phyloP scores from a whole-genome alignment of 768 basidiomycete genomes.

The Hortiboletus flavorubellus region DNA sequence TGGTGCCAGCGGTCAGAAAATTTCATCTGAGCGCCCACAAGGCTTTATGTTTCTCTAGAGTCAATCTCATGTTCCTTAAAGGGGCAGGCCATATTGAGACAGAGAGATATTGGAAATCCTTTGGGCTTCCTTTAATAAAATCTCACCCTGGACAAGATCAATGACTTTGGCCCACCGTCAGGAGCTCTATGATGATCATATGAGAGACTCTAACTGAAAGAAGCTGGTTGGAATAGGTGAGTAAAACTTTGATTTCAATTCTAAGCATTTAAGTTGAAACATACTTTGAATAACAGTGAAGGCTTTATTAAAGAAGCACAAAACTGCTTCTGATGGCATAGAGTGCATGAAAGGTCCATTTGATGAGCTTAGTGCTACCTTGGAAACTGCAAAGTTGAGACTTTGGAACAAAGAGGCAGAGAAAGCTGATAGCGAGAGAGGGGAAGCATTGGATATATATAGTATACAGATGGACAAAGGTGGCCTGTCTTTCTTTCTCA shows the following conservation, averaged over 20 bases:
- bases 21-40: slow-evolving; percentile 34
- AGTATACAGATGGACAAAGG: background rate
- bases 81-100: slow-evolving; percentile 30
- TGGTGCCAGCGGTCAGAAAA: slow-evolving; percentile 22
- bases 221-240: background rate
- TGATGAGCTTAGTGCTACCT: background rate
- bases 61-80: slow-evolving; percentile 11
- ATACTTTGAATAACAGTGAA: background rate
- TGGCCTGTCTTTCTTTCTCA: no score
- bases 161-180: slow-evolving; percentile 23
- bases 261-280: no score
- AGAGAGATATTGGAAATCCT: slow-evolving; percentile 36
- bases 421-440: background rate
- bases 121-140: slow-evolving; percentile 30
- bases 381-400: background rate
- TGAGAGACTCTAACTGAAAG: slow-evolving; percentile 1
- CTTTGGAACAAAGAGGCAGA: no score
- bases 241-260: no score
- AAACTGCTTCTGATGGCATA: background rate
- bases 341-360: background rate
- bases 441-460: background rate
- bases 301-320: background rate
- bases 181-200: slow-evolving; percentile 18
- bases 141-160: slow-evolving; percentile 17
- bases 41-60: slow-evolving; percentile 22